These are phyloP conservation scores for Trichomonas vaginalis DNA, from an alignment of 208 protist species.

Conservation along the genomic window DNA sequence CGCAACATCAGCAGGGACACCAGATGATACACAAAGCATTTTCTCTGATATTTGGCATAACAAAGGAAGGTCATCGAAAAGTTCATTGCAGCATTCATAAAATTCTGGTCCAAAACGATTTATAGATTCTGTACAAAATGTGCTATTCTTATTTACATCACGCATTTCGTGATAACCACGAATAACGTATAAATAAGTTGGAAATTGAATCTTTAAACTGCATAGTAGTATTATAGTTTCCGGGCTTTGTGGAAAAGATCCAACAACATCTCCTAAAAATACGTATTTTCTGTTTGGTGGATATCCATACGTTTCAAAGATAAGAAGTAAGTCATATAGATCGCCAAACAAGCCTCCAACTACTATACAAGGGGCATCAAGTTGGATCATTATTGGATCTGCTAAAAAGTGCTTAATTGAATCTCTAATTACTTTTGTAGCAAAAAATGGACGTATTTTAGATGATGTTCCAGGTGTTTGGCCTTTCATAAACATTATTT, in stretches of 20 bases:
- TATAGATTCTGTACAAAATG: constrained; percentile 28
- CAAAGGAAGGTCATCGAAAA: constrained; percentile 60
- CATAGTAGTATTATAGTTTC: constrained; percentile 71
- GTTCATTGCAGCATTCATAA: constrained; percentile 52
- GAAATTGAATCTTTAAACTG: constrained; percentile 69
- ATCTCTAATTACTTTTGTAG: background rate
- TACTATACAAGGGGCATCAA: background rate
- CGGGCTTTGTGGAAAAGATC: constrained; percentile 34
- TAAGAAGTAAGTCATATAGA: background rate
- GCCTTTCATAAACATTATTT: background rate
- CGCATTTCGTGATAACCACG: constrained; percentile 90
- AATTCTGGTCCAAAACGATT: constrained; percentile 43
- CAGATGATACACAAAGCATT: constrained; percentile 49
- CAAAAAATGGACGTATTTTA: background rate
- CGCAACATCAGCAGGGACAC: constrained; percentile 54
- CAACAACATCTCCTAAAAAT: constrained; percentile 61
- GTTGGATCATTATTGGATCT: background rate
- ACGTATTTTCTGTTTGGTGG: constrained; percentile 91
- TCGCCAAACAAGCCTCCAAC: background rate
- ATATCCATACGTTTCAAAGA: constrained; percentile 10
- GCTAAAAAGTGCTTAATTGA: background rate
- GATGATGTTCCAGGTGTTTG: background rate
- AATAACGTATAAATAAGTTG: constrained; percentile 73
- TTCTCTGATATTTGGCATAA: constrained; percentile 42
- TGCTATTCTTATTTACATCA: constrained; percentile 70